Evolutionary conservation across 1,284 basidiomycete genomes (phyloP), one percentile per base, ranked within the genome.

Genomic region (Ganoderma resinaceum): DNA sequence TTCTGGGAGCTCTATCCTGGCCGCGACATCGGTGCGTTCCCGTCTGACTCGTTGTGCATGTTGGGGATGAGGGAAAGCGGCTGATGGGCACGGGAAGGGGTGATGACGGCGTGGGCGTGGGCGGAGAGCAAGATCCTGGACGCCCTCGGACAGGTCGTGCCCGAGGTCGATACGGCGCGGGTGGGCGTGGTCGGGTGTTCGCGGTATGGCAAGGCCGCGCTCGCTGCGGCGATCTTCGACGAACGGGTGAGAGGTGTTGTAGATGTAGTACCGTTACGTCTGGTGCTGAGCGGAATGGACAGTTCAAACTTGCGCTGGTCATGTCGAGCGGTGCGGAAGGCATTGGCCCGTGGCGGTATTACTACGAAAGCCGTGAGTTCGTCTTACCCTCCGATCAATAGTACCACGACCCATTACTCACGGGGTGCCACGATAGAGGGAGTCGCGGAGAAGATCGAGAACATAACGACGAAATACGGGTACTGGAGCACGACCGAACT

Each of bases 331-430:
- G 70, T 9, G 66, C 67, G 8, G 70, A 71, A 26, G 70, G 70
- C 16, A 71, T 71, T 11, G 70, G 70, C 2, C 70, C 70, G 5
- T 71, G 70, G 70, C 61, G 70, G 52, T 71, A 66, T 53, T 71
- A 68, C 62, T 71, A 66, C 52, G 70, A 71, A 53, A 68, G 67
- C 53, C 62, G 68, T 69, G 38, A 59, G 61, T 55, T 26, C n/a
- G 18, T 18, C 33, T 37, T 60, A 18, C 9, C 37, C 37, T 38
- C 37, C 14, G 37, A 35, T 29, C 20, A 2, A 2, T 38, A 11
- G 4, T 3, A 20, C 6, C 37, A 35, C n/a, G 14, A 33, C 20
- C 1, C 26, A 23, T 38, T 20, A 26, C 8, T 20, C 18, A 37
- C 6, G 2, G 26, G 4, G n/a, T 38, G 29, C 38, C 37, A n/a